Conservation (phyloP, 2,329 filamentous ascomycete genomes). For the Penicillium verrucosum region DNA sequence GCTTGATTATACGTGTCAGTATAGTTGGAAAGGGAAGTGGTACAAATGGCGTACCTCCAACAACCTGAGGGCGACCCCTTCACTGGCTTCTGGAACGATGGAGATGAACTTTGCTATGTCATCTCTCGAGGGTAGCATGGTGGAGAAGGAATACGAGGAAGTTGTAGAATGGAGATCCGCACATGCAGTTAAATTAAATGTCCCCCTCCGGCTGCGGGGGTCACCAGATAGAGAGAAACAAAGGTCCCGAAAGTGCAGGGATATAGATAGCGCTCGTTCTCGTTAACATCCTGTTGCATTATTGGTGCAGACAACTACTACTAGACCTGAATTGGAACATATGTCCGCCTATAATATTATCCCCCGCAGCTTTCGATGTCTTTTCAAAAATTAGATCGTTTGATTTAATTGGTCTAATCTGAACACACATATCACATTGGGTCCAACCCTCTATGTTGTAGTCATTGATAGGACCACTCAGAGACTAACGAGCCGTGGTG, state of each 20-base stretch:
- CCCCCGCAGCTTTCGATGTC: too few relatives aligned
- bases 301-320: background rate
- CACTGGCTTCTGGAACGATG: constrained; percentile 2
- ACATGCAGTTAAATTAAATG: too few relatives aligned
- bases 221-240: background rate
- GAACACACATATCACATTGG: too few relatives aligned
- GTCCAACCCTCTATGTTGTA: too few relatives aligned
- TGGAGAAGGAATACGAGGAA: background rate
- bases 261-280: background rate
- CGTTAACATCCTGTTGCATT: background rate
- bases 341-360: too few relatives aligned
- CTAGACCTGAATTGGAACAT: background rate
- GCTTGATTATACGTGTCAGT: constrained; percentile 3
- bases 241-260: background rate
- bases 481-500: too few relatives aligned
- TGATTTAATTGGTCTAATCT: background rate
- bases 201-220: too few relatives aligned
- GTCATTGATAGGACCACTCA: too few relatives aligned
- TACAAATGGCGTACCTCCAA: constrained; percentile 5
- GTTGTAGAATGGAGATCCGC: background rate
- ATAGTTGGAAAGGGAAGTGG: background rate
- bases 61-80: constrained; percentile 1
- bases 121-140: background rate
- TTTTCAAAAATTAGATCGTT: background rate
- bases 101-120: constrained; percentile 1